Conservation (phyloP, 148 eudicot genomes). For the Amaranthus hypochondriacus region DNA sequence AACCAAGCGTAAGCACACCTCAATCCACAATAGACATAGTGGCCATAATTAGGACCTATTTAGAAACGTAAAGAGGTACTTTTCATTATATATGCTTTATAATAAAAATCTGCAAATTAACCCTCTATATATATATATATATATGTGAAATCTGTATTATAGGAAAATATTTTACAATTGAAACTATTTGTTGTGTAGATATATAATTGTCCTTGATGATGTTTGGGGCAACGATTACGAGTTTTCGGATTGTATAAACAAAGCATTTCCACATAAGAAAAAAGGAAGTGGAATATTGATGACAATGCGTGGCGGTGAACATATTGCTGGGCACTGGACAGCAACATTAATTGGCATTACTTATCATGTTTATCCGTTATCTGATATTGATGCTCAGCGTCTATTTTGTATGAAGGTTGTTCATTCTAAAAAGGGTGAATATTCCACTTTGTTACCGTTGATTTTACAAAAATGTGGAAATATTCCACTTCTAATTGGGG, state of each 20-base stretch:
- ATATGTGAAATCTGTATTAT: too few relatives aligned
- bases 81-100: too few relatives aligned
- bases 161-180: too few relatives aligned
- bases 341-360: rapidly evolving
- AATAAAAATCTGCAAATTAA: too few relatives aligned
- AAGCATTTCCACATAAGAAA: neutral
- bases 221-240: neutral
- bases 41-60: too few relatives aligned
- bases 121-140: too few relatives aligned
- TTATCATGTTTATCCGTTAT: neutral
- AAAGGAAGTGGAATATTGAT: neutral
- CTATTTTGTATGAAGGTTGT: neutral
- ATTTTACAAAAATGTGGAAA: conserved; percentile 7
- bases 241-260: neutral
- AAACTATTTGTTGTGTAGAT: neutral
- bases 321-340: neutral
- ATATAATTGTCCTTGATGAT: neutral
- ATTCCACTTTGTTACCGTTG: too few relatives aligned
- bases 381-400: neutral
- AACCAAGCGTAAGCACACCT: too few relatives aligned
- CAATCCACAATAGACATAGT: too few relatives aligned
- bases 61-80: too few relatives aligned
- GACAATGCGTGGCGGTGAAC: neutral
- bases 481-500: conserved; percentile 8
- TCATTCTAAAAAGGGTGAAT: neutral